Evolutionary conservation across 1,284 basidiomycete genomes (phyloP).

Genomic region (Leucoagaricus sp.): DNA sequence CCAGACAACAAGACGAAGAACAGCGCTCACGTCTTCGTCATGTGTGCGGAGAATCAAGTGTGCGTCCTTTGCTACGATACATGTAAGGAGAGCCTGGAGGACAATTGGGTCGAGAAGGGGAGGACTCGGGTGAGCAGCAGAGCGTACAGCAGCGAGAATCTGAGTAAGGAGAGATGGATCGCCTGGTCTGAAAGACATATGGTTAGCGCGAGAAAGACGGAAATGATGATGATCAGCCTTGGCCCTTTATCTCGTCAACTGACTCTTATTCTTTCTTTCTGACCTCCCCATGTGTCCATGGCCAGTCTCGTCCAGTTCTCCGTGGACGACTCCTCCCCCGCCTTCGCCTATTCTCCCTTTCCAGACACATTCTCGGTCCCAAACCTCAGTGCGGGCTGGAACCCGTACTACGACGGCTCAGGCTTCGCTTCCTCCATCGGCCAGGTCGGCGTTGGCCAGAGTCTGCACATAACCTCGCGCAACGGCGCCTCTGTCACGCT

Average conservation of each 20-base stretch:
- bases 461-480: conserved; percentile 58
- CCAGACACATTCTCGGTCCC: conserved; percentile 50
- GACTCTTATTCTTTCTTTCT: background rate
- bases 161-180: conserved; percentile 39
- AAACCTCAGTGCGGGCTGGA: conserved; percentile 62
- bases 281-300: conserved; percentile 50
- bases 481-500: conserved; percentile 57
- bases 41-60: conserved; percentile 61
- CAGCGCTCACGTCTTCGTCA: conserved; percentile 60
- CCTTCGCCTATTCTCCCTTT: conserved; percentile 61
- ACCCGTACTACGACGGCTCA: conserved; percentile 53
- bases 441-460: conserved; percentile 52
- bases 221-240: background rate
- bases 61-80: conserved; percentile 59
- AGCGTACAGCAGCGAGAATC: conserved; percentile 40
- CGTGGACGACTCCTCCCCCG: conserved; percentile 69
- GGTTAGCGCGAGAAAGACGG: background rate
- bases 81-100: conserved; percentile 66
- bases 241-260: too few species aligned
- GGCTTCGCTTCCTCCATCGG: conserved; percentile 48
- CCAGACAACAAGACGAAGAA: conserved; percentile 53
- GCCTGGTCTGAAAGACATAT: background rate
- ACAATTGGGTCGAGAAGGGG: conserved; percentile 63
- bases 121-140: conserved; percentile 23
- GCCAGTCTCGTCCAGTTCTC: conserved; percentile 49